Base-by-base conservation (phyloP, 108 stramenopile species). In the Fragilaria radians region DNA sequence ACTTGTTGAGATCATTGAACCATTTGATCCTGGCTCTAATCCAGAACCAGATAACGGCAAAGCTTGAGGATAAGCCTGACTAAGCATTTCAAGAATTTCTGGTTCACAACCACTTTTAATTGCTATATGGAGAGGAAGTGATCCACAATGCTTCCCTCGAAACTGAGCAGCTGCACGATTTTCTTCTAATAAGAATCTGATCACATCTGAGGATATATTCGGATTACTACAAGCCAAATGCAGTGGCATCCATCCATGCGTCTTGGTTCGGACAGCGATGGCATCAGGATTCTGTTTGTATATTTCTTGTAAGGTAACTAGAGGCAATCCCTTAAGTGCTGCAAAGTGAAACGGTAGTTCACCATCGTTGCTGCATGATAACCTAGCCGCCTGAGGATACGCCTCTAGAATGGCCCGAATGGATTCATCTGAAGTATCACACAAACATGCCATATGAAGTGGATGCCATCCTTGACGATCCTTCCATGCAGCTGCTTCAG, bases 1-100 rank as follows among this genome's bases (percentile, higher is more conserved):
- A n/a, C n/a, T n/a, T n/a, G n/a, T n/a, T n/a, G n/a, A n/a, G n/a
- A n/a, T n/a, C n/a, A n/a, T n/a, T n/a, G n/a, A n/a, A n/a, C n/a
- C n/a, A n/a, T n/a, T n/a, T n/a, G n/a, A n/a, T n/a, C n/a, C n/a
- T n/a, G n/a, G n/a, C n/a, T n/a, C n/a, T n/a, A n/a, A n/a, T n/a
- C n/a, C n/a, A n/a, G n/a, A n/a, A n/a, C n/a, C n/a, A n/a, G n/a
- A n/a, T n/a, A n/a, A n/a, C 65, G 72, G 66, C 42, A 62, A 54
- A 4, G 79, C 79, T 21, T 73, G 68, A 1, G 73, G 79, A 62
- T 74, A 76, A 28, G 71, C 77, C 42, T 76, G 66, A 42, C 77
- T 69, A 18, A 80, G 50, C 72, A 81, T 75, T 47, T 79, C 75
- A 30, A 85, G 58, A 51, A 70, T 62, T 53, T 70, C 69, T 0